Conservation (phyloP, 768 basidiomycete genomes). For the Tulasnella sp. region DNA sequence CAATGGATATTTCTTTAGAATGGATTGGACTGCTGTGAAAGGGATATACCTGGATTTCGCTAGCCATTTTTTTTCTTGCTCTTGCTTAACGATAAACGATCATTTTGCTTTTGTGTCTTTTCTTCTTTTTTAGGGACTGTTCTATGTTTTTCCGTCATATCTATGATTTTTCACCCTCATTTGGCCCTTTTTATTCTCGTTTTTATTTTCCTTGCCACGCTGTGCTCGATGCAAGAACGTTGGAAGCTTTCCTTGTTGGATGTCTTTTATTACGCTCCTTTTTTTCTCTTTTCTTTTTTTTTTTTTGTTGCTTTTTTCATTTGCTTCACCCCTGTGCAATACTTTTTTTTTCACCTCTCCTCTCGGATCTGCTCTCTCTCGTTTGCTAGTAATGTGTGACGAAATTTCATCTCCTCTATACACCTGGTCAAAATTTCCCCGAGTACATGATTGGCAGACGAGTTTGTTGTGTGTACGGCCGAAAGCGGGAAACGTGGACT, state of each 20-base stretch:
- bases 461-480: not conserved
- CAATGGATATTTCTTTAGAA: not conserved
- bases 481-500: not conserved
- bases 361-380: not conserved
- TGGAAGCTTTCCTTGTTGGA: not conserved
- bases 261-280: not conserved
- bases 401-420: not conserved
- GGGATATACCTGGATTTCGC: slow-evolving; percentile 1
- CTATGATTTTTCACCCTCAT: slow-evolving; percentile 2
- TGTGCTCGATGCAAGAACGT: not conserved
- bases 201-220: not conserved
- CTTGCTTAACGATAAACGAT: not conserved
- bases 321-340: not conserved
- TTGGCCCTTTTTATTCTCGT: not conserved
- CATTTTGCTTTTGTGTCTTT: not conserved
- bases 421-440: not conserved
- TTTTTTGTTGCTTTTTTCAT: not conserved
- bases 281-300: not conserved
- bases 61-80: not conserved
- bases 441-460: not conserved
- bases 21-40: not conserved
- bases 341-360: not conserved
- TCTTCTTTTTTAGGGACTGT: not conserved
- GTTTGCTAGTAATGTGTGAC: slow-evolving; percentile 2
- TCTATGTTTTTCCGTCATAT: not conserved